Conservation (phyloP, 257 asterid species). For the Henckelia pumila region DNA sequence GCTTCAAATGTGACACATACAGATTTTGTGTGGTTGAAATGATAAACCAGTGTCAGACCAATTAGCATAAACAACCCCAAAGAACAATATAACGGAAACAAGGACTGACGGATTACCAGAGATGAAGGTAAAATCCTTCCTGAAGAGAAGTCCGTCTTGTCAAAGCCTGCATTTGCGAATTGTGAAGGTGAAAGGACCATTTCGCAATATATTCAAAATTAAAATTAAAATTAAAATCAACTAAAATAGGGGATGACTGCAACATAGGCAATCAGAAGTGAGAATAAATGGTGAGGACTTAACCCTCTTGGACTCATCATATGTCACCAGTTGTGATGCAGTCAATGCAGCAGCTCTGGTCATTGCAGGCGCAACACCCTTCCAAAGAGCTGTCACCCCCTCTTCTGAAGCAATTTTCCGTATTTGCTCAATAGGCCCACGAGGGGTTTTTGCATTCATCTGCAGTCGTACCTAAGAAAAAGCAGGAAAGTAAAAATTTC, state of each 20-base stretch:
- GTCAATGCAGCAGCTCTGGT: conserved; percentile 88
- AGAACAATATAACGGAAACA: conserved; percentile 1
- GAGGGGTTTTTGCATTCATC: conserved; percentile 47
- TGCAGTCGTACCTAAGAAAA: conserved; percentile 74
- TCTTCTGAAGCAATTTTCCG: conserved; percentile 71
- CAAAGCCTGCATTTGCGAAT: conserved; percentile 54
- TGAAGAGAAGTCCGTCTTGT: conserved; percentile 73
- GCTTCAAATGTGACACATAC: conserved; percentile 10
- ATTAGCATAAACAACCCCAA: conserved; percentile 12
- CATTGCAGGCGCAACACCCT: conserved; percentile 97
- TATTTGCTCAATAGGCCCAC: conserved; percentile 59
- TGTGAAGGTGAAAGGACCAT: conserved; percentile 1
- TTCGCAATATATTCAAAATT: conserved; percentile 10
- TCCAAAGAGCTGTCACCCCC: conserved; percentile 86
- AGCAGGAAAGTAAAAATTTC: conserved; percentile 30
- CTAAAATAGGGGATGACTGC: conserved; percentile 10
- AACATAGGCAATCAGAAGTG: conserved; percentile 16
- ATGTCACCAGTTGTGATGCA: conserved; percentile 86
- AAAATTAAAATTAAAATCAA: conserved; percentile 11
- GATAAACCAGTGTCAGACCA: conserved; percentile 11
- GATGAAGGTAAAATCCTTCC: conserved; percentile 90
- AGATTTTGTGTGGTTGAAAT: neutral
- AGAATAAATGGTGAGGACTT: conserved; percentile 27
- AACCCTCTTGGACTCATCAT: conserved; percentile 92
- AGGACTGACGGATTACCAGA: conserved; percentile 50